phyloP scores from a whole-genome alignment of 352 stramenopile genomes.

The Globisporangium emineosum region DNA sequence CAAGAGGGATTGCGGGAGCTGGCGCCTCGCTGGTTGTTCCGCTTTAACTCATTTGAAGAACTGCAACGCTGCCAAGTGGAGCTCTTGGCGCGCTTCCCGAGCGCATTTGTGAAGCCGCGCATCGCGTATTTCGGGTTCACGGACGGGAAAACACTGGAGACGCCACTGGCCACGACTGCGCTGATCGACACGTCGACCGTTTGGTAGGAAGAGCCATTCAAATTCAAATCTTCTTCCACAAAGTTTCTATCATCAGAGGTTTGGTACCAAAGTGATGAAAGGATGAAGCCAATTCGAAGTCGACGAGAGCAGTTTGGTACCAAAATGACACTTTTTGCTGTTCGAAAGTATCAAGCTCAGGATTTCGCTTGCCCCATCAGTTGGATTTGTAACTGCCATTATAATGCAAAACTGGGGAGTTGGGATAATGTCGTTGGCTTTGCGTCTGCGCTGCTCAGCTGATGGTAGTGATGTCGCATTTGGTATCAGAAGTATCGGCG shows the following conservation, averaged over 20 bases:
- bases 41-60: constrained; percentile 1
- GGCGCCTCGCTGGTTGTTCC: not conserved
- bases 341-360: not conserved
- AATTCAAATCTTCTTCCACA: not conserved
- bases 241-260: not conserved
- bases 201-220: not conserved
- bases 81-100: not conserved
- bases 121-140: not conserved
- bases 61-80: not conserved
- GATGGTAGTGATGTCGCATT: not conserved
- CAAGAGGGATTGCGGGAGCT: not conserved
- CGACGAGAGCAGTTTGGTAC: not conserved
- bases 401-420: not conserved
- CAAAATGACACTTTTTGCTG: not conserved
- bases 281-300: not conserved
- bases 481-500: not conserved
- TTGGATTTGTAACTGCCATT: not conserved
- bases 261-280: constrained; percentile 1
- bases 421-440: not conserved
- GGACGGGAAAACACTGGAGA: not conserved
- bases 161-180: not conserved
- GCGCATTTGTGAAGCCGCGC: not conserved
- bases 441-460: not conserved
- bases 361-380: not conserved
- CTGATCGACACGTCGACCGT: not conserved